These are phyloP conservation scores for Diaporthe eres DNA, from an alignment of 2,329 filamentous ascomycete species.

Conservation along the genomic window DNA sequence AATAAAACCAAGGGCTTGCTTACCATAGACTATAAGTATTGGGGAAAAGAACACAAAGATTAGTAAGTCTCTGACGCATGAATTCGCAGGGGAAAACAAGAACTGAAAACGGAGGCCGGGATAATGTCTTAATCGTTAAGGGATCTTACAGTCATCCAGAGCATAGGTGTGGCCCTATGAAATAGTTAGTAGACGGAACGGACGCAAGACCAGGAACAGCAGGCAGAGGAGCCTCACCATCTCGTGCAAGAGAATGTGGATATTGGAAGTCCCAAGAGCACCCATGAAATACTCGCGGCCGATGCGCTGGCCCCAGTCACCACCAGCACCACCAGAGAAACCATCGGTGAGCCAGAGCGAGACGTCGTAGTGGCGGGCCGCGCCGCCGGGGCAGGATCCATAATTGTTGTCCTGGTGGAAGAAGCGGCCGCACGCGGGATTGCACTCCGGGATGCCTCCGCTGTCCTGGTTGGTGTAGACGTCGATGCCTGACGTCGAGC, in stretches of 20 bases:
- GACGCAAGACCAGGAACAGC: neutral
- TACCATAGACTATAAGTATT: constrained; percentile 8
- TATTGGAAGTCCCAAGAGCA: constrained; percentile 52
- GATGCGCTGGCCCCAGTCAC: constrained; percentile 63
- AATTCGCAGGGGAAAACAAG: neutral
- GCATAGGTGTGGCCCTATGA: neutral
- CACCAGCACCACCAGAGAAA: constrained; percentile 59
- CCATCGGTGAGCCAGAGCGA: constrained; percentile 64
- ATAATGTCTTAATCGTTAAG: neutral
- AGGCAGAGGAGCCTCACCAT: neutral
- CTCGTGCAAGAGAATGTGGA: constrained; percentile 54
- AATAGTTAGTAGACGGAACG: neutral
- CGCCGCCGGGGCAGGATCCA: constrained; percentile 54
- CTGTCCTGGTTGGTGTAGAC: constrained; percentile 58
- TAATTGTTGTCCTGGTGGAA: constrained; percentile 61
- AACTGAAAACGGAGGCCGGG: neutral
- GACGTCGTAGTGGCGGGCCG: constrained; percentile 58
- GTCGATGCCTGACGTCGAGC: constrained; percentile 48
- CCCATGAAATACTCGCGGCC: constrained; percentile 60
- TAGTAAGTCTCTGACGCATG: neutral
- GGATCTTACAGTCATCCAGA: constrained; percentile 22
- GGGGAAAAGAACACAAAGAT: neutral
- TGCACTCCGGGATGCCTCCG: constrained; percentile 58
- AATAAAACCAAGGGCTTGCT: neutral
- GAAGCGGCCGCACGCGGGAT: constrained; percentile 57